These are phyloP conservation scores for Metschnikowia reukaufii DNA, from an alignment of 805 yeast species.

Conservation along the genomic window DNA sequence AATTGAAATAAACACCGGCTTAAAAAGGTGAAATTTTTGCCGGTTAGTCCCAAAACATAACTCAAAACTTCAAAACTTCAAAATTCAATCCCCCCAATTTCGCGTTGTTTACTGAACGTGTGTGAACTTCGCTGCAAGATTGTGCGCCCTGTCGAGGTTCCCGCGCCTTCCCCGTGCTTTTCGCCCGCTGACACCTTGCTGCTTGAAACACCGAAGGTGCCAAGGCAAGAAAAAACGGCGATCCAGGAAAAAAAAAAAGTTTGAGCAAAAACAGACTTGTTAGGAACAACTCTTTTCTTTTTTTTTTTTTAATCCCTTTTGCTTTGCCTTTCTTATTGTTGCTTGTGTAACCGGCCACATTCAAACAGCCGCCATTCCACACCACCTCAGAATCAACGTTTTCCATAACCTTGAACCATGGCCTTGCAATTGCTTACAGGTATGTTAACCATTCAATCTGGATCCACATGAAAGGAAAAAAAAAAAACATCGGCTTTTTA, in stretches of 20 bases:
- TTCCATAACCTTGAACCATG: slow-evolving; percentile 3
- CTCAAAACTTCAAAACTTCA: background rate
- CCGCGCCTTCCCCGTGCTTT: slow-evolving; percentile 13
- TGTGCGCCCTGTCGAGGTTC: slow-evolving; percentile 1
- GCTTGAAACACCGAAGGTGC: background rate
- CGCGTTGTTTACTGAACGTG: background rate
- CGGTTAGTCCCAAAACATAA: no score
- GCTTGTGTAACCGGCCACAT: no score
- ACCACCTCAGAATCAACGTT: no score
- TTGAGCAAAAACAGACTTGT: no score
- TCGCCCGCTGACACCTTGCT: slow-evolving; percentile 9
- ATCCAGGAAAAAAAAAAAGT: background rate
- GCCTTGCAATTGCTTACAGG: slow-evolving; percentile 17
- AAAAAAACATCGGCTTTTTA: no score
- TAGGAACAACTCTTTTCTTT: no score
- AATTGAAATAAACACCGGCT: no score
- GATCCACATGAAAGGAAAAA: background rate
- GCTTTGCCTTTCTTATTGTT: background rate
- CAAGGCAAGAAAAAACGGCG: background rate
- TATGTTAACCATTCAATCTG: slow-evolving; percentile 5
- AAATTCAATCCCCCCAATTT: background rate
- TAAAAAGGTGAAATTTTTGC: no score
- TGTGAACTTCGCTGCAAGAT: slow-evolving; percentile 5
- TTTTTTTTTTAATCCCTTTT: background rate
- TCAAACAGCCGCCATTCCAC: no score